phyloP scores from a whole-genome alignment of 495 filamentous ascomycete genomes.

The Sporormia fimetaria region DNA sequence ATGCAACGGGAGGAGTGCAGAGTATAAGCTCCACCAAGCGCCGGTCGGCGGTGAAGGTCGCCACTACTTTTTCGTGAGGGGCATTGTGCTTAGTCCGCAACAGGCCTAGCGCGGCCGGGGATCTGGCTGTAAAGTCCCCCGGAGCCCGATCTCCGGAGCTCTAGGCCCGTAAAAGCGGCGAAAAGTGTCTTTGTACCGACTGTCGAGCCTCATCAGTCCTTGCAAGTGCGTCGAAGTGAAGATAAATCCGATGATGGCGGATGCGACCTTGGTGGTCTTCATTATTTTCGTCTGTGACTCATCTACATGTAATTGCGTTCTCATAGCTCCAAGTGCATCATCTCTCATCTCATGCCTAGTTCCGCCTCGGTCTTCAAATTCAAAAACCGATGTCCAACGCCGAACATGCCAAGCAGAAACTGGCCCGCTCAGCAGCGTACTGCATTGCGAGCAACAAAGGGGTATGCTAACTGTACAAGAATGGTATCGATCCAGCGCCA shows the following conservation, averaged over 20 bases:
- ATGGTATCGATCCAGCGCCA: background rate
- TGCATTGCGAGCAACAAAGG: background rate
- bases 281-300: conserved; percentile 5
- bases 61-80: conserved; percentile 13
- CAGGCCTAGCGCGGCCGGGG: background rate
- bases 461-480: conserved; percentile 5
- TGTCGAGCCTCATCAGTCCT: too few species aligned
- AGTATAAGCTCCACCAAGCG: too few species aligned
- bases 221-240: too few species aligned
- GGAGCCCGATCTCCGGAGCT: too few species aligned
- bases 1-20: background rate
- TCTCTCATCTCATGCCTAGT: background rate
- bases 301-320: too few species aligned
- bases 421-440: background rate
- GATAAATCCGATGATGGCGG: too few species aligned
- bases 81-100: background rate
- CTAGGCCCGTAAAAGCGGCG: too few species aligned
- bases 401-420: background rate
- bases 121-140: too few species aligned
- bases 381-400: too few species aligned
- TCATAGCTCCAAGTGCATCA: conserved; percentile 5
- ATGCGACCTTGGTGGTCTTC: background rate
- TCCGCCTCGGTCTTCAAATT: too few species aligned
- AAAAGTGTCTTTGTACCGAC: too few species aligned
- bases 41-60: too few species aligned